Evolutionary conservation across 2,329 filamentous ascomycete genomes (phyloP), one percentile per base, ranked within the genome.

Genomic region (Ceratocystis lukuohia): DNA sequence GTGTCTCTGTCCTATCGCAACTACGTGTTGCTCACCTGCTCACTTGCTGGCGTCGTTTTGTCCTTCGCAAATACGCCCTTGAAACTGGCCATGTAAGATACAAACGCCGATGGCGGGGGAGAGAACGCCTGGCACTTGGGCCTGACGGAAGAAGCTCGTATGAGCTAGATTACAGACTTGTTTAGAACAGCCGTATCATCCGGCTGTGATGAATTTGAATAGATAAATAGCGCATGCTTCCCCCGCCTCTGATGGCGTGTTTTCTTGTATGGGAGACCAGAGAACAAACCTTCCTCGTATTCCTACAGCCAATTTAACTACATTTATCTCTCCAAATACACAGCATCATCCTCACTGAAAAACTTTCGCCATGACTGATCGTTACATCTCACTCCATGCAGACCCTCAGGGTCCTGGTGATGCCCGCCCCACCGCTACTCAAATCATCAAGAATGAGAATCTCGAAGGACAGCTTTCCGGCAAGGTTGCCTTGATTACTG

Each of bases 401-500:
- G 6, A 44, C 44, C 61, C 44, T 1, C 61, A 46, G 33, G 37
- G 33, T n/a, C 44, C 61, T 1, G 61, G 30, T 25, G 62, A 64
- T 64, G 20, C 45, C 8, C 41, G 44, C 5, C 17, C 56, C 37
- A 67, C 28, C 12, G 53, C 10, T n/a, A 12, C 10, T 2, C 30
- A 59, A 53, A 62, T 59, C 56, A 59, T 59, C 28, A 33, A 59
- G 56, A n/a, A 59, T n/a, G 56, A 59, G 28, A 33, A 59, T 17
- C 25, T 59, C 5, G 56, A 59, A 30, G 56, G 56, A 28, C 30
- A 59, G 17, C 56, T 68, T 57, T 46, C 61, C 2, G 50, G 57
- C 66, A 46, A 67, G 48, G 62, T 62, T 33, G 67, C 80, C 63
- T 72, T 80, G 50, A 74, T 75, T 2, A 80, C 78, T 0, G 78